These are phyloP conservation scores for Rhododendron griersonianum DNA, from an alignment of 148 eudicot species.

Conservation along the genomic window DNA sequence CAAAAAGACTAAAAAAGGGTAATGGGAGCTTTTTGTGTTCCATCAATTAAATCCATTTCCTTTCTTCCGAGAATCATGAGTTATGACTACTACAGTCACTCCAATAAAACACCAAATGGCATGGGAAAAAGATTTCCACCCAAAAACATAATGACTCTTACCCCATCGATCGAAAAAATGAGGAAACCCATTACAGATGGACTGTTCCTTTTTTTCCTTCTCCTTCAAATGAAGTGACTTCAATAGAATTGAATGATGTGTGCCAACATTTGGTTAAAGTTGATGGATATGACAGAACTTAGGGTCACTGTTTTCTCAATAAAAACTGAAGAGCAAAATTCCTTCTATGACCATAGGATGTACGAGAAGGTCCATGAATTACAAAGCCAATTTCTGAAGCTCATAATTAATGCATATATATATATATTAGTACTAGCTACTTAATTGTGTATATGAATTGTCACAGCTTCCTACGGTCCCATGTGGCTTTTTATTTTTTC, in stretches of 20 bases:
- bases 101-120: neutral
- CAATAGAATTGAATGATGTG: neutral
- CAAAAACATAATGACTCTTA: conserved; percentile 6
- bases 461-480: neutral
- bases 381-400: neutral
- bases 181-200: neutral
- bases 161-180: conserved; percentile 2
- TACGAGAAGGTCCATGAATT: neutral
- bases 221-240: conserved; percentile 15
- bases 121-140: neutral
- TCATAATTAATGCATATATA: neutral
- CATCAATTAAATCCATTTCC: neutral
- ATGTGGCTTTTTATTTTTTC: neutral
- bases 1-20: neutral
- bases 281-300: conserved; percentile 37
- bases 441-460: neutral
- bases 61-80: neutral
- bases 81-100: neutral
- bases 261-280: conserved; percentile 7
- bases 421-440: too few species aligned
- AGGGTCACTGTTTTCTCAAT: conserved; percentile 17
- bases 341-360: neutral
- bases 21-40: neutral
- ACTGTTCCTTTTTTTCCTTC: neutral
- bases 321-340: neutral